A percentile compares a stretch with the other conserved stretches of the same genome.
Conservation (phyloP, 2,329 filamentous ascomycete species). For the Curvularia lunata region DNA sequence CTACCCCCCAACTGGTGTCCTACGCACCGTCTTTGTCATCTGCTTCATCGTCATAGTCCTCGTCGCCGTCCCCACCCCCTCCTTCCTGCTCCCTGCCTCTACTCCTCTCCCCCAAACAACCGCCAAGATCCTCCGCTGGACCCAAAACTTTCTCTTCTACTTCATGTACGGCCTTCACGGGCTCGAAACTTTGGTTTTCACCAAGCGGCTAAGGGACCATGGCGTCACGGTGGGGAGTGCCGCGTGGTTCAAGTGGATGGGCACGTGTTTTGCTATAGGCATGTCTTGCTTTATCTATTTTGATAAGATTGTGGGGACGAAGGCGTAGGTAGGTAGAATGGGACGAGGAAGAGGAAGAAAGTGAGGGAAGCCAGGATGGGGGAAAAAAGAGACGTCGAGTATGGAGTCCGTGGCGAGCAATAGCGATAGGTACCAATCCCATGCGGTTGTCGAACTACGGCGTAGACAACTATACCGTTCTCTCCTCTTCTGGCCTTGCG, state of each 20-base stretch:
- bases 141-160: constrained; percentile 32
- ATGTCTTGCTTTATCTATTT: constrained; percentile 33
- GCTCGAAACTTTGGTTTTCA: constrained; percentile 30
- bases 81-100: constrained; percentile 23
- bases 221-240: constrained; percentile 24
- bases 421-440: too few relatives aligned
- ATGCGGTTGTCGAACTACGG: too few relatives aligned
- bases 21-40: constrained; percentile 29
- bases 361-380: not conserved
- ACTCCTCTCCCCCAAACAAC: constrained; percentile 4
- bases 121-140: constrained; percentile 26
- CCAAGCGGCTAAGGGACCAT: constrained; percentile 21
- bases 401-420: too few relatives aligned
- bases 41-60: constrained; percentile 36
- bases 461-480: too few relatives aligned
- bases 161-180: constrained; percentile 33
- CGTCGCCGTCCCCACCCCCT: constrained; percentile 26
- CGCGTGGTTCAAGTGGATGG: constrained; percentile 35
- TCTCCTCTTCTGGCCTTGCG: too few relatives aligned
- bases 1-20: constrained; percentile 21
- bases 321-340: not conserved
- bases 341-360: not conserved
- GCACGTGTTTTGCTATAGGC: constrained; percentile 34
- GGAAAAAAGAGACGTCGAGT: too few relatives aligned
- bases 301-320: constrained; percentile 19